Base-by-base conservation (phyloP, 768 basidiomycete genomes). In the Trametes maxima region DNA sequence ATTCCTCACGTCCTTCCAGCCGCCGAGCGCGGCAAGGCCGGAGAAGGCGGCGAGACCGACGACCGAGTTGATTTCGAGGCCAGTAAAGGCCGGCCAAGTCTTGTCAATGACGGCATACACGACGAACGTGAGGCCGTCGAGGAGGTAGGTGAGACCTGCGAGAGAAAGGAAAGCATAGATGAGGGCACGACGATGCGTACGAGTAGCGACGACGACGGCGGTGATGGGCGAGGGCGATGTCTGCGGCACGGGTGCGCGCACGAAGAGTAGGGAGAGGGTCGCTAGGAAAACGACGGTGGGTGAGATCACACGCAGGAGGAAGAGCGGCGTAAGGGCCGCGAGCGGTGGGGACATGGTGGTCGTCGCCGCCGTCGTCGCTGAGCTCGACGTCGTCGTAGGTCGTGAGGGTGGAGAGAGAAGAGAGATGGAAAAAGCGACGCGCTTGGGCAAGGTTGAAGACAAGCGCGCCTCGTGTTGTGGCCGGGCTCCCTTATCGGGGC, bases 1-100 rank as follows among this genome's bases (percentile, higher is more conserved):
- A 37, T 88, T 88, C 33, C 84, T 81, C 56, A 89, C 77, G 63
- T 91, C 90, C 74, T 93, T 92, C 84, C 86, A 92, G 13, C 89
- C 81, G 10, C 92, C 92, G 45, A 92, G 76, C 11, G 85, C 85
- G 14, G 90, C 88, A 50, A 94, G 76, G 39, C 88, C 87, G 37
- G 85, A 77, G 66, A 90, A 91, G 4, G 87, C 88, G 43, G 84
- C 68, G 35, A 92, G 79, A 55, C 90, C 92, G 45, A 87, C 71
- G 44, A 92, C 69, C 43, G 90, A 78, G 66, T 83, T 89, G 69
- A 87, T 73, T 67, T 89, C 88, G 43, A 89, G 79, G 22, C 86
- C 90, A 8, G 86, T 85, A 61, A 77, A 68, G 42, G 73, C 76
- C 13, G 82, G 82, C 91, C 93, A 94, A 11, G 78, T 62, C 66